A percentile compares a stretch with the other conserved stretches of the same genome.
phyloP scores from a whole-genome alignment of 495 filamentous ascomycete species.

The Penicillium paxilli region DNA sequence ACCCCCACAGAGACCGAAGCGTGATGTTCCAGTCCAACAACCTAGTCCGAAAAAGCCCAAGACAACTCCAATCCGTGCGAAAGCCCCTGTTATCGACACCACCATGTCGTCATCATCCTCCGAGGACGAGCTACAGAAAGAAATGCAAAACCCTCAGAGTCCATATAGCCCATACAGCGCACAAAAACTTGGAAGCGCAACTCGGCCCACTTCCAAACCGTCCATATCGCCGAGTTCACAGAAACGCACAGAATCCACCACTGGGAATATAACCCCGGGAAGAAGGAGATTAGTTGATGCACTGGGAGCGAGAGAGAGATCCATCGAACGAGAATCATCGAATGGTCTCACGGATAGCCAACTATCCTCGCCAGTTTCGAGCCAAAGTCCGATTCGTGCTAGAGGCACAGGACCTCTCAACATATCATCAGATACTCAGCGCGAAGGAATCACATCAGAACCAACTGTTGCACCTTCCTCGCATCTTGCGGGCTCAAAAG shows the following conservation, averaged over 20 bases:
- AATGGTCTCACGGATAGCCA: constrained; percentile 9
- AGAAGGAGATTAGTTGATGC: constrained; percentile 42
- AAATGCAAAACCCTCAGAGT: neutral
- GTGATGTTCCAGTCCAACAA: neutral
- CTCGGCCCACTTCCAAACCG: neutral
- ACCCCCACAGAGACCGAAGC: neutral
- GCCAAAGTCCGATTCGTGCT: constrained; percentile 7
- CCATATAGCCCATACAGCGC: too few species aligned
- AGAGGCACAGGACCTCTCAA: neutral
- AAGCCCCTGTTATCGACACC: too few species aligned
- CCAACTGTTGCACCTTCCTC: constrained; percentile 17
- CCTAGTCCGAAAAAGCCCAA: neutral
- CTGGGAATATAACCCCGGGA: constrained; percentile 13
- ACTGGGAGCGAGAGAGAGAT: constrained; percentile 17
- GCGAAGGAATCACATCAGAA: constrained; percentile 12
- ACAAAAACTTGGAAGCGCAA: neutral
- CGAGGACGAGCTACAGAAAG: neutral
- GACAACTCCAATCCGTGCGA: neutral
- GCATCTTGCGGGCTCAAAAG: constrained; percentile 37
- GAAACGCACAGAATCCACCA: neutral
- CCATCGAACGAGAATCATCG: neutral
- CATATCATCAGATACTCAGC: constrained; percentile 1
- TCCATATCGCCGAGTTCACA: neutral
- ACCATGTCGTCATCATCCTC: too few species aligned
- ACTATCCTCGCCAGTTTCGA: constrained; percentile 1